Evolutionary conservation across 331 rosid species (phyloP), one percentile per base, ranked within the genome.

Genomic region (Quercus tomentella): DNA sequence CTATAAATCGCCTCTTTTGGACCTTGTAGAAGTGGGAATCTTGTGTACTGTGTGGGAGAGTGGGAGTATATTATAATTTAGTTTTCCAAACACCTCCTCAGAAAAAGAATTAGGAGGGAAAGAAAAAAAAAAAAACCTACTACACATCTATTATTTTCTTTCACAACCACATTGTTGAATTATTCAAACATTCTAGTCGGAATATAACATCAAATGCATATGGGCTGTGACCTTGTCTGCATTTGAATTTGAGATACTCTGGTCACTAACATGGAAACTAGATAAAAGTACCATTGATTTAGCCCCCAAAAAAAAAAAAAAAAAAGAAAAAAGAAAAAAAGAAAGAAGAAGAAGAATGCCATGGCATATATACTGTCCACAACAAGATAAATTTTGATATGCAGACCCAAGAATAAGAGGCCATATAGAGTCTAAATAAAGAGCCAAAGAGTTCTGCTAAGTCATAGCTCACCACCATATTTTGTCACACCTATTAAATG

Each of bases 381-480:
- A 81, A 37, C 55, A 73, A 71, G 80, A 90, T 82, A 80, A 82
- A 70, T 37, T 68, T 83, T 86, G 82, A 85, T 67, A 77, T 56
- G 68, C 80, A 87, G 85, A 78, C 82, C 77, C 84, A 79, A 80
- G 78, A 74, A 86, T 79, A 82, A 72, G 82, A 43, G 70, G 73
- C 65, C 56, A 69, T 37, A 26, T 67, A 58, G 79, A 77, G 30
- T 62, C 33, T 79, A 76, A 80, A 86, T 80, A 81, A 82, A 84
- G 82, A 86, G 89, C 84, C 86, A 87, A 85, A 69, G 84, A 84
- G 88, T 79, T 71, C 86, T 41, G 49, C 49, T 63, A 63, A 84
- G 84, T 83, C 86, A 82, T 85, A 70, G 66, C 85, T 87, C 90
- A 86, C 88, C 88, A 86, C 90, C 80, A 84, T 81, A 80, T 79